Evolutionary conservation across 768 basidiomycete species (phyloP), one percentile per base, ranked within the genome.

Genomic region (Amanita rubescens): DNA sequence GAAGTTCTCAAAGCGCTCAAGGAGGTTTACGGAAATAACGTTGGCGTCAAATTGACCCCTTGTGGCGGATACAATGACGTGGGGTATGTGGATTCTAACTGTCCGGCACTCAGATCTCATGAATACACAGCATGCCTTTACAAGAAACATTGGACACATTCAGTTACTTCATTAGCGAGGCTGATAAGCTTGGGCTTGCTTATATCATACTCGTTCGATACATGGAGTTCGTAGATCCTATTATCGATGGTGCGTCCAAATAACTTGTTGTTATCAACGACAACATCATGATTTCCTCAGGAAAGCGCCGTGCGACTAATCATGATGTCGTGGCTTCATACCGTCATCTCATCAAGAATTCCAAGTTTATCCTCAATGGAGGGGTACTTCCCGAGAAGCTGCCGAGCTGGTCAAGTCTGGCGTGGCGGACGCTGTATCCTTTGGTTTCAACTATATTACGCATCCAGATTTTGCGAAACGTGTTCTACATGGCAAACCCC

Each of bases 11-110:
- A 77, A 50, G 76, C 71, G 3, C 55, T 66, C 22, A 54, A 55
- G 0, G 66, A 70, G 24, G 66, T 78, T 32, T 77, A 72, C 56
- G 77, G 77, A 1, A 57, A 65, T 8, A 73, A 77, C 20, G 74
- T 77, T 24, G 71, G 69, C 3, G 56, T 80, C 50, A 77, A 77
- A 56, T 50, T 79, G n/a, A 75, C 62, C 54, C 77, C 76, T 74
- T 73, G 0, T n/a, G 73, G 72, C 17, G 72, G 73, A 8, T 71
- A 71, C 57, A 78, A 77, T 54, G 77, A 77, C 54, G 60, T 76
- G 15, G 72, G 74, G 71, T 74, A 49, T 14, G 64, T 58, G 12
- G 20, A 14, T 32, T n/a, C 37, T 20, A 22, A 33, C 10, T 30
- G 10, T 5, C 25, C 27, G 49, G 25, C 14, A 14, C 6, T 4